These are phyloP conservation scores for Gossypium davidsonii DNA, from an alignment of 441 rosid species.

Conservation along the genomic window DNA sequence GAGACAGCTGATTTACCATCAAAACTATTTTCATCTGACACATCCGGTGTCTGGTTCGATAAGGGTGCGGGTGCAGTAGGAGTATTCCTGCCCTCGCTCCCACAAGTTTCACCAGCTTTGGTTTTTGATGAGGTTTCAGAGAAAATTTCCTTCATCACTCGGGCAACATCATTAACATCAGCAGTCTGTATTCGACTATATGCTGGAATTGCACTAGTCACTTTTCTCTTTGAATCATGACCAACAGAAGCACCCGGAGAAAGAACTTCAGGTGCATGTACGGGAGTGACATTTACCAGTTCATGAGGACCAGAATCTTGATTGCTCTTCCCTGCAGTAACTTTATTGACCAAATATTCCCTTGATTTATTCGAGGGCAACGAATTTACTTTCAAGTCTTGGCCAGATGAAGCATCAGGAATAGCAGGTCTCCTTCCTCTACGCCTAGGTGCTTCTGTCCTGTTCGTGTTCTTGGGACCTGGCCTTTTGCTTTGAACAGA, in stretches of 20 bases:
- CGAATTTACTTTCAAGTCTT: constrained; percentile 28
- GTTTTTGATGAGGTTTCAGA: constrained; percentile 55
- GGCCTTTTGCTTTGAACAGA: constrained; percentile 33
- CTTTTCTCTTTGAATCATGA: constrained; percentile 38
- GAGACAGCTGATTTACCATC: constrained; percentile 14
- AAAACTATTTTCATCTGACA: constrained; percentile 17
- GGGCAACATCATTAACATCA: constrained; percentile 72
- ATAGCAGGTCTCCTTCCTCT: constrained; percentile 41
- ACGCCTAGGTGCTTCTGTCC: constrained; percentile 38
- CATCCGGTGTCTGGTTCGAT: constrained; percentile 21
- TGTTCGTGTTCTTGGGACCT: constrained; percentile 35
- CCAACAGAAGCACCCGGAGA: constrained; percentile 22
- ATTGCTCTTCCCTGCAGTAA: constrained; percentile 23
- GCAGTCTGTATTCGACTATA: constrained; percentile 49
- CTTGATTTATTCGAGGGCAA: constrained; percentile 24
- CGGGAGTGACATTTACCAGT: constrained; percentile 24
- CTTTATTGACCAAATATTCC: constrained; percentile 29
- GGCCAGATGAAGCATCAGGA: constrained; percentile 28
- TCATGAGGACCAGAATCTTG: constrained; percentile 36
- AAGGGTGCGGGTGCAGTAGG: constrained; percentile 20
- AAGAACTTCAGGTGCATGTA: constrained; percentile 22
- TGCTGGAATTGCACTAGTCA: constrained; percentile 29
- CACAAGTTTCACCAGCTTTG: constrained; percentile 40
- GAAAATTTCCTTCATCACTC: constrained; percentile 77
- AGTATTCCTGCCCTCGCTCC: constrained; percentile 27